Evolutionary conservation across 192 early-diverging fungal genomes (phyloP), one percentile per base, ranked within the genome.

Genomic region (Haplosporangium gracile): DNA sequence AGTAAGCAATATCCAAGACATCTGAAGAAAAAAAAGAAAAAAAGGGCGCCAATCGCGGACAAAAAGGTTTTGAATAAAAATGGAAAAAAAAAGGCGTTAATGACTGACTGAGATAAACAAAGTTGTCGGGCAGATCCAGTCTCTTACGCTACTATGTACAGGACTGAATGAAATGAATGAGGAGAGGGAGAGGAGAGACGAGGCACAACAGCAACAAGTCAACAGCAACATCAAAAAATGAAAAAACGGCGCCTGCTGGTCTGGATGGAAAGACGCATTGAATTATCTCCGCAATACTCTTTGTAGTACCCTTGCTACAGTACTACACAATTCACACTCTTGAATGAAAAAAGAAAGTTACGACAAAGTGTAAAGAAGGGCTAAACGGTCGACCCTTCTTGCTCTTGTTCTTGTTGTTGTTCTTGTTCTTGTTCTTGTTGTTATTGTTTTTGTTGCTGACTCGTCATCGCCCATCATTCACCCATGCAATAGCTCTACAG

Each of bases 1-100:
- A 26, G 24, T 57, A 26, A 57, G 55, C 22, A 7, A 57, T 10
- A 32, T 24, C 49, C 49, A 51, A 51, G 49, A 47, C n/a, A 42
- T n/a, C 13, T 0, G 9, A 53, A 51, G n/a, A 1, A 32, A 60
- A 4, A 29, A 0, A 20, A 65, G 4, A n/a, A 43, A 74, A 74
- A 18, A 43, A 39, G 70, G 70, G 70, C 38, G n/a, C 70, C 40
- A 42, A 71, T 71, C 15, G 40, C 20, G 39, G 70, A n/a, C 70
- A 65, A 26, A 9, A 13, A 9, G 10, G 26, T 2, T 29, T 29
- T 18, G n/a, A 11, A 57, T 26, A 24, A 57, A 10, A 10, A 60
- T 26, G 9, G 26, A n/a, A 22, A 22, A n/a, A 9, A 57, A 60
- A n/a, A 51, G 49, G 49, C 49, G 49, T 20, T 16, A 51, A 51